Percentiles rank a stretch among this genome's conserved stretches.
Conservation (phyloP, 352 stramenopile species). For the Aphanomyces invadans region DNA sequence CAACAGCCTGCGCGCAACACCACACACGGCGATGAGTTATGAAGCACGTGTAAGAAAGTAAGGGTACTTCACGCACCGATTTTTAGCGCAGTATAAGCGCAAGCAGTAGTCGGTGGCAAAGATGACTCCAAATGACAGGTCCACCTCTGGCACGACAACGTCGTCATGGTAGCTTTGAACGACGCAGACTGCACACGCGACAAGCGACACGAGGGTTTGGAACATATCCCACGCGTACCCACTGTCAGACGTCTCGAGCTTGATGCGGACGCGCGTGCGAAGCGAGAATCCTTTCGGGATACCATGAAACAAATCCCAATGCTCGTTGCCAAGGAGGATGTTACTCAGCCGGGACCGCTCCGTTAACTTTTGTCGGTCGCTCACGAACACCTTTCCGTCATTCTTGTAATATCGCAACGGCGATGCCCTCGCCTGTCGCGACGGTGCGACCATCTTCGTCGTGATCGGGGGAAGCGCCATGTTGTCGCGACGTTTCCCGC, state of each 20-base stretch:
- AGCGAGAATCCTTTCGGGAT: slow-evolving; percentile 48
- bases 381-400: neutral
- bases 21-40: neutral
- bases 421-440: neutral
- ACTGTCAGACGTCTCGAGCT: slow-evolving; percentile 44
- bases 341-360: slow-evolving; percentile 19
- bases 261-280: slow-evolving; percentile 47
- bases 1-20: slow-evolving; percentile 25
- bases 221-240: slow-evolving; percentile 49
- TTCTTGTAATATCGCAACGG: too few relatives aligned
- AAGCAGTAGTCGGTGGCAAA: slow-evolving; percentile 51
- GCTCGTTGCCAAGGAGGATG: slow-evolving; percentile 28
- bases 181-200: slow-evolving; percentile 46
- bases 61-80: slow-evolving; percentile 29
- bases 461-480: too few relatives aligned
- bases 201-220: slow-evolving; percentile 46
- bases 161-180: slow-evolving; percentile 40
- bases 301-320: slow-evolving; percentile 40
- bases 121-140: slow-evolving; percentile 36
- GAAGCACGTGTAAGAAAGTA: neutral
- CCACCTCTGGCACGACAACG: slow-evolving; percentile 29
- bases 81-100: slow-evolving; percentile 57
- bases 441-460: neutral
- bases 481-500: neutral
- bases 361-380: slow-evolving; percentile 5